phyloP scores from a whole-genome alignment of 129 eudicot genomes.

The Helichrysum umbraculigerum region DNA sequence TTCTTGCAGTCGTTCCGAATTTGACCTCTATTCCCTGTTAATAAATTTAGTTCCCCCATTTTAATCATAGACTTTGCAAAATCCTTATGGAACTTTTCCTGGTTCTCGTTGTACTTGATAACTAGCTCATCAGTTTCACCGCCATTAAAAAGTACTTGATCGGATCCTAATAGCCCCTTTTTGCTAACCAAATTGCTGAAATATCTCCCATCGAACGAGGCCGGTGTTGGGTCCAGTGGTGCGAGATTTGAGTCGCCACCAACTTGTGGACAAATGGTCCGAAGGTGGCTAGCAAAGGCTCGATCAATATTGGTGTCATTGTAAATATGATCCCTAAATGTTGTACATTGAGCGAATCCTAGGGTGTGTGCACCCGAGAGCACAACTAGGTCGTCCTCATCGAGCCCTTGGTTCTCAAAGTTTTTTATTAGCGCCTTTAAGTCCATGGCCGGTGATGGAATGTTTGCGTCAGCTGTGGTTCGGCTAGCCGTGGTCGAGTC shows the following conservation, averaged over 20 bases:
- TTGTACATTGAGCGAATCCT: slow-evolving; percentile 29
- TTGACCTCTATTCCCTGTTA: slow-evolving; percentile 38
- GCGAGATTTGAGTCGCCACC: slow-evolving; percentile 31
- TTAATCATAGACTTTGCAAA: slow-evolving; percentile 42
- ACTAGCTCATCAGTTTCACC: slow-evolving; percentile 31
- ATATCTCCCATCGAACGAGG: slow-evolving; percentile 30
- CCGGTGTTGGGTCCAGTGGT: slow-evolving; percentile 40
- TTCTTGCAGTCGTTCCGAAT: slow-evolving; percentile 33
- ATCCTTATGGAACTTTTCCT: slow-evolving; percentile 20
- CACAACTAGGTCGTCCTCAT: slow-evolving; percentile 52
- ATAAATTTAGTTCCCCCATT: slow-evolving; percentile 36
- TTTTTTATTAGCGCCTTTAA: slow-evolving; percentile 24
- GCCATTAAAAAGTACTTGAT: slow-evolving; percentile 36
- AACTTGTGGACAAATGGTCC: slow-evolving; percentile 25
- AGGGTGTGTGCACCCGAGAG: slow-evolving; percentile 53
- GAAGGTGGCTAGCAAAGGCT: slow-evolving; percentile 17
- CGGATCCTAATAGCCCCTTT: slow-evolving; percentile 39
- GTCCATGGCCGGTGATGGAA: slow-evolving; percentile 39
- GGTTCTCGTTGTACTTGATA: neutral
- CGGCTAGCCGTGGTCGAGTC: slow-evolving; percentile 41
- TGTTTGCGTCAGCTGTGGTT: slow-evolving; percentile 17
- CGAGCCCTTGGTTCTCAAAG: slow-evolving; percentile 48
- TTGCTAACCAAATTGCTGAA: slow-evolving; percentile 29
- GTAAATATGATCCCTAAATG: slow-evolving; percentile 25
- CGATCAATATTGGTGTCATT: slow-evolving; percentile 28